phyloP scores from a whole-genome alignment of 2,329 filamentous ascomycete species.

The Cladophialophora carrionii region DNA sequence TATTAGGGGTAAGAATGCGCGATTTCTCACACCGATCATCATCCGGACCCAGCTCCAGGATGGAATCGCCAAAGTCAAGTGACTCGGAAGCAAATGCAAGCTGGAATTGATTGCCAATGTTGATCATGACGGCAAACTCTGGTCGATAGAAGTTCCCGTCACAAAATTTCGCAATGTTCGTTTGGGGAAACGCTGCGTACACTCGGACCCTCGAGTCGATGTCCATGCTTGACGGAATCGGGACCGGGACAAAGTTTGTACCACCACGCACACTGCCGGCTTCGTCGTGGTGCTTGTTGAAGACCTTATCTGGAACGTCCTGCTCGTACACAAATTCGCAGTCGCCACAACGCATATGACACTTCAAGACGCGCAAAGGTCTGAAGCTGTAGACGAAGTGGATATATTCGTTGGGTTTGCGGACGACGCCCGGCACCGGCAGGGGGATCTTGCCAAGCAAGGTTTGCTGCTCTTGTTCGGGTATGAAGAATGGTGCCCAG shows the following conservation, averaged over 20 bases:
- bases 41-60: conserved; percentile 30
- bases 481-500: conserved; percentile 39
- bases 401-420: conserved; percentile 33
- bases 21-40: conserved; percentile 36
- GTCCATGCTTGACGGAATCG: conserved; percentile 28
- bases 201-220: conserved; percentile 27
- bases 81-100: conserved; percentile 37
- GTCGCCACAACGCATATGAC: conserved; percentile 31
- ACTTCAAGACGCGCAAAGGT: conserved; percentile 32
- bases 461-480: conserved; percentile 21
- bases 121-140: conserved; percentile 37
- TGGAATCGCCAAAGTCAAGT: conserved; percentile 35
- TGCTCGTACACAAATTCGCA: conserved; percentile 35
- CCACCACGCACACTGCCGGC: conserved; percentile 35
- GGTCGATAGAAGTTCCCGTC: conserved; percentile 34
- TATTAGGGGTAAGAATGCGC: conserved; percentile 38
- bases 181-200: conserved; percentile 36
- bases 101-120: conserved; percentile 33
- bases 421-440: conserved; percentile 18
- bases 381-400: conserved; percentile 37
- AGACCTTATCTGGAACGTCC: conserved; percentile 28
- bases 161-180: conserved; percentile 32
- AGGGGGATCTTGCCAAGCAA: conserved; percentile 17
- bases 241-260: conserved; percentile 37
- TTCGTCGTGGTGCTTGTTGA: conserved; percentile 28